Evolutionary conservation across 306 rosid genomes (phyloP).

Genomic region (Canavalia gladiata): DNA sequence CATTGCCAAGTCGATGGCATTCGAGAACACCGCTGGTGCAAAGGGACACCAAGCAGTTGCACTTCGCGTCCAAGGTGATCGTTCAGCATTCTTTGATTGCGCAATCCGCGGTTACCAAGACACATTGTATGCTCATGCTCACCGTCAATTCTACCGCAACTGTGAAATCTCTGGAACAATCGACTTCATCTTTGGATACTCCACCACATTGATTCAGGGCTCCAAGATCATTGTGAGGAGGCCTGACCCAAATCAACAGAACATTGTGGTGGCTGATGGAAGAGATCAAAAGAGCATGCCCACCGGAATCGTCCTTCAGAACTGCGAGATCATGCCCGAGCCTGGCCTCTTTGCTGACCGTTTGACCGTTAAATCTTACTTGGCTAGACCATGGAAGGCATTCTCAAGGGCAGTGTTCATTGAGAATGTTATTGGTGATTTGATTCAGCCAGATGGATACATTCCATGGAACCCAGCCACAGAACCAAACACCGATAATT

Average conservation of each 20-base stretch:
- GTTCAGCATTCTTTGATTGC: constrained; percentile 59
- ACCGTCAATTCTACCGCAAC: constrained; percentile 72
- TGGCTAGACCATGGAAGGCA: constrained; percentile 78
- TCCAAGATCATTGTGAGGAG: constrained; percentile 59
- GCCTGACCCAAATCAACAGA: constrained; percentile 49
- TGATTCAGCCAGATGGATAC: constrained; percentile 52
- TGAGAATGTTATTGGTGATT: constrained; percentile 59
- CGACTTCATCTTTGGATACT: constrained; percentile 74
- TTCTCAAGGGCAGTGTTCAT: constrained; percentile 65
- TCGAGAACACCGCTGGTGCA: constrained; percentile 75
- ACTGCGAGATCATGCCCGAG: constrained; percentile 65
- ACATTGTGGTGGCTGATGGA: constrained; percentile 66
- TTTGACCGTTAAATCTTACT: constrained; percentile 50
- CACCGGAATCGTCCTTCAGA: constrained; percentile 63
- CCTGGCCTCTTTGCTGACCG: constrained; percentile 38
- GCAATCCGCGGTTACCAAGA: constrained; percentile 73
- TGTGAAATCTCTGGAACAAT: constrained; percentile 69
- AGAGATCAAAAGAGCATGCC: constrained; percentile 6
- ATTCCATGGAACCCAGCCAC: constrained; percentile 49
- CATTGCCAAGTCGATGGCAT: constrained; percentile 63
- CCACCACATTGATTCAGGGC: constrained; percentile 61
- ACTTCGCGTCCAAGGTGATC: constrained; percentile 61
- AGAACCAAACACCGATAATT: constrained; percentile 42
- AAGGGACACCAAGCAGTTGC: constrained; percentile 80
- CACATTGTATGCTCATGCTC: constrained; percentile 60